A percentile compares a stretch with the other conserved stretches of the same genome.
Evolutionary conservation across 2,329 filamentous ascomycete species (phyloP).

Genomic region (Trichophyton equinum): DNA sequence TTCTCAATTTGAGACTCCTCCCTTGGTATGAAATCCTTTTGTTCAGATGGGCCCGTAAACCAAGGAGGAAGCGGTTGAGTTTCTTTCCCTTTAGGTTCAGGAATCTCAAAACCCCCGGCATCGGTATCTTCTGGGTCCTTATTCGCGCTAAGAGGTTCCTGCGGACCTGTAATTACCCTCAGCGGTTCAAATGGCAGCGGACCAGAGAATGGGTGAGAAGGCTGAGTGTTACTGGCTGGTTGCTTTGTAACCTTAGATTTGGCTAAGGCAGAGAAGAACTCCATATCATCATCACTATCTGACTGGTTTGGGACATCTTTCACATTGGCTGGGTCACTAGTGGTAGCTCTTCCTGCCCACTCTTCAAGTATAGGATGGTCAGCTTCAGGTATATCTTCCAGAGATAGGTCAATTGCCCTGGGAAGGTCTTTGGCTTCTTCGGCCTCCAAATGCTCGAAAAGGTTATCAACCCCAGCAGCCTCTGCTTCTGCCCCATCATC

Average conservation of each 20-base stretch:
- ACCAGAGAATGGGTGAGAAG: constrained; percentile 54
- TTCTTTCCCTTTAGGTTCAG: constrained; percentile 21
- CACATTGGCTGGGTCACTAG: constrained; percentile 14
- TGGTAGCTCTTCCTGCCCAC: background rate
- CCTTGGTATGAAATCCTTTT: constrained; percentile 23
- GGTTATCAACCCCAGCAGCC: constrained; percentile 37
- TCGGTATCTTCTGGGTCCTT: constrained; percentile 42
- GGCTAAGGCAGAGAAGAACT: constrained; percentile 63
- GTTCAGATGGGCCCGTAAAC: constrained; percentile 30
- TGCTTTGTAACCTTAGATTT: constrained; percentile 54
- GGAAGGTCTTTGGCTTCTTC: constrained; percentile 62
- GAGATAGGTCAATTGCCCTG: constrained; percentile 71
- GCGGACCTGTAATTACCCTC: constrained; percentile 36
- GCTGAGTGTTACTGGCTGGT: constrained; percentile 22
- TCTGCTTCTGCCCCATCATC: constrained; percentile 34
- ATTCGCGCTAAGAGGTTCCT: constrained; percentile 25
- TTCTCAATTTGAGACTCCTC: constrained; percentile 16
- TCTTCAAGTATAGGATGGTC: constrained; percentile 22
- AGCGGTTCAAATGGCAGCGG: constrained; percentile 79
- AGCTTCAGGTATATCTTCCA: constrained; percentile 41
- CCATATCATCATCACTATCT: constrained; percentile 52
- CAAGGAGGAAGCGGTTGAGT: constrained; percentile 33
- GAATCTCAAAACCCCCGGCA: constrained; percentile 52
- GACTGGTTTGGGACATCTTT: constrained; percentile 16
- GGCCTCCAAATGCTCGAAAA: constrained; percentile 39